These are phyloP conservation scores for Boletus calvinii DNA, from an alignment of 1,284 basidiomycete genomes.

Conservation along the genomic window DNA sequence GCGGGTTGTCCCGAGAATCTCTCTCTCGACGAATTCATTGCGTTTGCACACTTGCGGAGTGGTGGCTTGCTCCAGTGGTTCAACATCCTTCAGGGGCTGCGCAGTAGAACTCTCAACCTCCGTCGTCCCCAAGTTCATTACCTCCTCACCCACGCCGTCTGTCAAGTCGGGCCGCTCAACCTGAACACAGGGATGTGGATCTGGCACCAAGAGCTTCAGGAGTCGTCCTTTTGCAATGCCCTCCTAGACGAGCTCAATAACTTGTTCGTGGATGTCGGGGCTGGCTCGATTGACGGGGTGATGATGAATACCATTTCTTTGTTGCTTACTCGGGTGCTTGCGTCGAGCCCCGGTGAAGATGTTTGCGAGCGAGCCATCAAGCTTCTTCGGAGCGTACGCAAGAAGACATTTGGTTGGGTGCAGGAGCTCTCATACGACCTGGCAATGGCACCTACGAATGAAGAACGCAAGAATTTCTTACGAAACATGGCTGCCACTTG, in stretches of 20 bases:
- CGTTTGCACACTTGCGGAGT: neutral
- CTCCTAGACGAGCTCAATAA: neutral
- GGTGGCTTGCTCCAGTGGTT: neutral
- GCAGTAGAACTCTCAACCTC: neutral
- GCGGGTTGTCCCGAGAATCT: neutral
- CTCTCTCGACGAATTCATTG: neutral
- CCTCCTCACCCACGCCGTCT: neutral
- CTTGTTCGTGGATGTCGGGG: neutral
- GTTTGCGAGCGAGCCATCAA: neutral
- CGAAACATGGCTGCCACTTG: constrained; percentile 39
- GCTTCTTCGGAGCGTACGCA: neutral
- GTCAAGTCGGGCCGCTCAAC: neutral
- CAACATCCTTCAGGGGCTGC: neutral
- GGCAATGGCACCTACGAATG: constrained; percentile 16
- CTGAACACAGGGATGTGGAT: neutral
- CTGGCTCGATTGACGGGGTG: neutral
- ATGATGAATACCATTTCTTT: neutral
- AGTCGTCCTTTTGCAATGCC: neutral
- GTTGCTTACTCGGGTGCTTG: neutral
- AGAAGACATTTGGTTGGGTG: neutral
- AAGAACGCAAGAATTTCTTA: constrained; percentile 25
- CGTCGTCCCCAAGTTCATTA: neutral
- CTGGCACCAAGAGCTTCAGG: constrained; percentile 1
- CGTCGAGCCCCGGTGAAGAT: neutral
- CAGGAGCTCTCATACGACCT: constrained; percentile 28